These are phyloP conservation scores for Coemansia sp. DNA, from an alignment of 192 early-diverging fungal species.

Conservation along the genomic window DNA sequence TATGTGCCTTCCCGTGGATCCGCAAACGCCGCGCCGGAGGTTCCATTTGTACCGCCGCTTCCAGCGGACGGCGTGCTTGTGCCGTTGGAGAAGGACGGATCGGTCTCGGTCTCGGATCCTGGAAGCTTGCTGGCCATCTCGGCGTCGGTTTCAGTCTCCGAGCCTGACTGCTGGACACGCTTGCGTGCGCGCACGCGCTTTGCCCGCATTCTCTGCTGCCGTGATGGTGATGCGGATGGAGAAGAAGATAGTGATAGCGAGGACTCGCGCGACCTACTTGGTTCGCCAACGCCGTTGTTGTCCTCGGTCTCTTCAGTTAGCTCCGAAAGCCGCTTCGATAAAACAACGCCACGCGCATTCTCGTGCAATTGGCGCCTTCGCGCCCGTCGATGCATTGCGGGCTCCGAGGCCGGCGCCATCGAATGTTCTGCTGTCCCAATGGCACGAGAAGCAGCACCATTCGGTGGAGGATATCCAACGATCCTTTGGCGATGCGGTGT, in stretches of 20 bases:
- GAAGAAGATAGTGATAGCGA: slow-evolving; percentile 23
- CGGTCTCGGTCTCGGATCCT: slow-evolving; percentile 41
- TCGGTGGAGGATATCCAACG: neutral
- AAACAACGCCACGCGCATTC: slow-evolving; percentile 14
- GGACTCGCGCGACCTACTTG: slow-evolving; percentile 10
- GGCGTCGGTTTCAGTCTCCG: slow-evolving; percentile 31
- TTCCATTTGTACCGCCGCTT: neutral
- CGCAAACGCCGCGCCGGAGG: neutral
- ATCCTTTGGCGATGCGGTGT: neutral
- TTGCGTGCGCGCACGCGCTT: slow-evolving; percentile 8
- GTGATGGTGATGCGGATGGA: slow-evolving; percentile 21
- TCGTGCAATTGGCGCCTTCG: slow-evolving; percentile 17
- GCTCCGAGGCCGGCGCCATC: slow-evolving; percentile 31
- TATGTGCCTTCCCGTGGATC: slow-evolving; percentile 6
- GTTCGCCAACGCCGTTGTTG: slow-evolving; percentile 2
- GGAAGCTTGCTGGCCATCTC: slow-evolving; percentile 15
- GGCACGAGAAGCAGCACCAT: neutral
- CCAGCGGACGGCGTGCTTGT: neutral
- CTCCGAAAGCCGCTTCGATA: slow-evolving; percentile 34
- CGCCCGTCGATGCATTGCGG: slow-evolving; percentile 21
- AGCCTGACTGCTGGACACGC: slow-evolving; percentile 16
- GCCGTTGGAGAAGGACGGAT: slow-evolving; percentile 7
- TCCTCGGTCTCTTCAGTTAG: slow-evolving; percentile 39
- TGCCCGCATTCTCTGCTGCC: slow-evolving; percentile 13
- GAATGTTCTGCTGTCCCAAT: neutral